Evolutionary conservation across 352 stramenopile genomes (phyloP).

Genomic region (Hyaloperonospora arabidopsidis): DNA sequence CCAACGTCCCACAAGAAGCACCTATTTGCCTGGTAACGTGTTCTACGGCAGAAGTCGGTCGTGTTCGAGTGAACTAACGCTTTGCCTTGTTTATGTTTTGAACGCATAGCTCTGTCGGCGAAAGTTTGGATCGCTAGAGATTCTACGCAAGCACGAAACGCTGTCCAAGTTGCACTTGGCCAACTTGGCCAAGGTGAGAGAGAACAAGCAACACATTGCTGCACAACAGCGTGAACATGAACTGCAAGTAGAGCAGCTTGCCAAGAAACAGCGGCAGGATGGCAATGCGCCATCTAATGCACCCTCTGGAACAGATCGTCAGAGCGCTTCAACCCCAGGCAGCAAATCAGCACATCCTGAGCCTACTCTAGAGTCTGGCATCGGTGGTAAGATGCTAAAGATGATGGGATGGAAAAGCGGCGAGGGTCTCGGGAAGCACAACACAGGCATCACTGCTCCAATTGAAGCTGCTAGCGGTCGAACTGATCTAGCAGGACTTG

Average conservation of each 20-base stretch:
- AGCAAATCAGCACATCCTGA: constrained; percentile 3
- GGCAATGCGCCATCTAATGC: constrained; percentile 4
- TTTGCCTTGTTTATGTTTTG: not conserved
- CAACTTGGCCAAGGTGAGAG: constrained; percentile 70
- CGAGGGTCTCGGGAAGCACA: constrained; percentile 71
- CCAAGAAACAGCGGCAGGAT: constrained; percentile 29
- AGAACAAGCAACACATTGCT: constrained; percentile 57
- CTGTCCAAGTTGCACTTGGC: constrained; percentile 66
- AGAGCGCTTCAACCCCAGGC: constrained; percentile 1
- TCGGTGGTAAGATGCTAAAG: constrained; percentile 82
- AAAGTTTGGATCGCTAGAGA: constrained; percentile 70
- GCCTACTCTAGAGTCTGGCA: constrained; percentile 43
- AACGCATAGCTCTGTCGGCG: constrained; percentile 59
- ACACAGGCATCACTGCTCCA: constrained; percentile 66
- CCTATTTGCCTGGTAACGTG: constrained; percentile 73
- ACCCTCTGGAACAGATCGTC: constrained; percentile 1
- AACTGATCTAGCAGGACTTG: constrained; percentile 47
- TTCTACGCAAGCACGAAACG: constrained; percentile 71
- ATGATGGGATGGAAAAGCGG: constrained; percentile 86
- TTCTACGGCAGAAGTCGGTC: not conserved
- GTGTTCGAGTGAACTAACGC: not conserved
- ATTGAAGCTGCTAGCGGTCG: constrained; percentile 37
- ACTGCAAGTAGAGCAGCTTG: constrained; percentile 30
- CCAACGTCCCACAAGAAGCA: constrained; percentile 41
- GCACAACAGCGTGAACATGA: constrained; percentile 58